Evolutionary conservation across 2,329 filamentous ascomycete species (phyloP), one percentile per base, ranked within the genome.

Genomic region (Fusarium poae): DNA sequence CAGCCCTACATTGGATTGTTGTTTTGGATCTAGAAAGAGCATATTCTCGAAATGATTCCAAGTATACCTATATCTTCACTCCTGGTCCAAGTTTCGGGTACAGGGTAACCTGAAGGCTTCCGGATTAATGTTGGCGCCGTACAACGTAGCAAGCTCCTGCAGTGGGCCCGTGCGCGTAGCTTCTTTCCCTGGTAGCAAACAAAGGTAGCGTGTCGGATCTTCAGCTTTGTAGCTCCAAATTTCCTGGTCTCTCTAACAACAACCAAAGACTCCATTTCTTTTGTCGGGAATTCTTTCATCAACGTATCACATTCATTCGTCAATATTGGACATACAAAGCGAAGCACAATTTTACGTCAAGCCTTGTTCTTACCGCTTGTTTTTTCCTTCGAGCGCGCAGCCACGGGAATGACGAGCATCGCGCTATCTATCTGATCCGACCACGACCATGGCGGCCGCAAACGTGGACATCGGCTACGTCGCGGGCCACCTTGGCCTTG

Each of bases 391-490:
- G 27, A 45, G 49, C 68, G 59, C 67, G 64, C 67, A 65, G 55
- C 53, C 64, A 52, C 67, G 69, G 72, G 60, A 70, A 74, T 74
- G 72, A 74, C 72, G 71, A 74, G 71, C 65, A 65, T 57, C 52
- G 62, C 62, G 68, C 49, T 57, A 49, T 72, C 48, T 52, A 72
- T 52, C 61, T 74, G 67, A 73, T 70, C 45, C 61, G 62, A 73
- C 72, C 64, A 72, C 71, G 52, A 79, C 66, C 65, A 83, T 83
- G 81, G 81, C 81, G 74, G 79, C 80, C 64, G 78, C 78, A 65
- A 79, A 77, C 70, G 79, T 94, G 75, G 92, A 95, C 82, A 82
- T 90, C 71, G 87, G 86, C 80, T 93, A 92, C 81, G 82, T 95
- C 74, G 89, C 91, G 78, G 85, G 88, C 78, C 90, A 92, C 76